Evolutionary conservation across 805 yeast genomes (phyloP).

Genomic region (Maudiozyma barnettii): DNA sequence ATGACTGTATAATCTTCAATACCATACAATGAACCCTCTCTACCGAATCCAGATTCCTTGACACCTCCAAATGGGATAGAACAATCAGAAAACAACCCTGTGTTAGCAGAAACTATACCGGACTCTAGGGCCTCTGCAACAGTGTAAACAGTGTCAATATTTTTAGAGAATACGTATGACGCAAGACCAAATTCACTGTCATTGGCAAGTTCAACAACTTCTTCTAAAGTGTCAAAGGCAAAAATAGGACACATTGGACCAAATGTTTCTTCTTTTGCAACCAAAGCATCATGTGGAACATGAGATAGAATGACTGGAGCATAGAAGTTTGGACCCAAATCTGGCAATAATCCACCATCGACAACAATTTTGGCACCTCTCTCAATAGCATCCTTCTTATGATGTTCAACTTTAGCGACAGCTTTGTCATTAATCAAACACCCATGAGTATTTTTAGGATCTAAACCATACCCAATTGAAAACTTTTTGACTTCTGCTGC

Average conservation of each 20-base stretch:
- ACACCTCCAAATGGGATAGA: conserved; percentile 56
- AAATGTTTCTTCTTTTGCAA: conserved; percentile 50
- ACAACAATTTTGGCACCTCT: conserved; percentile 46
- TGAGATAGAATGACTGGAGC: conserved; percentile 46
- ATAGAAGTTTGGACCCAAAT: conserved; percentile 43
- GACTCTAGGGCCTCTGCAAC: conserved; percentile 48
- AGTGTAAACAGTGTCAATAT: conserved; percentile 40
- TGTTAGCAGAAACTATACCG: conserved; percentile 60
- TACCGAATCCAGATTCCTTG: conserved; percentile 59
- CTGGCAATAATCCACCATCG: conserved; percentile 44
- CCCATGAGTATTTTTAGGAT: conserved; percentile 43
- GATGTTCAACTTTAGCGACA: conserved; percentile 45
- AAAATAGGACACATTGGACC: conserved; percentile 56
- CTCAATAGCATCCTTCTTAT: conserved; percentile 42
- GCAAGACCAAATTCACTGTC: conserved; percentile 50
- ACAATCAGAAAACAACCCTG: conserved; percentile 47
- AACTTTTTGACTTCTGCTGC: conserved; percentile 38
- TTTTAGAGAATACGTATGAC: conserved; percentile 47
- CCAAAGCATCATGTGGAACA: conserved; percentile 42
- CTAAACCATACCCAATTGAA: conserved; percentile 49
- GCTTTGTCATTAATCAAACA: conserved; percentile 45
- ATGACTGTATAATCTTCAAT: conserved; percentile 50
- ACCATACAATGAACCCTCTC: conserved; percentile 58
- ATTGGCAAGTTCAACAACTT: conserved; percentile 46
- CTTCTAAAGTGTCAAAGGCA: conserved; percentile 44